These are phyloP conservation scores for Dactylellina parvicollis DNA, from an alignment of 2,329 filamentous ascomycete genomes.

Conservation along the genomic window DNA sequence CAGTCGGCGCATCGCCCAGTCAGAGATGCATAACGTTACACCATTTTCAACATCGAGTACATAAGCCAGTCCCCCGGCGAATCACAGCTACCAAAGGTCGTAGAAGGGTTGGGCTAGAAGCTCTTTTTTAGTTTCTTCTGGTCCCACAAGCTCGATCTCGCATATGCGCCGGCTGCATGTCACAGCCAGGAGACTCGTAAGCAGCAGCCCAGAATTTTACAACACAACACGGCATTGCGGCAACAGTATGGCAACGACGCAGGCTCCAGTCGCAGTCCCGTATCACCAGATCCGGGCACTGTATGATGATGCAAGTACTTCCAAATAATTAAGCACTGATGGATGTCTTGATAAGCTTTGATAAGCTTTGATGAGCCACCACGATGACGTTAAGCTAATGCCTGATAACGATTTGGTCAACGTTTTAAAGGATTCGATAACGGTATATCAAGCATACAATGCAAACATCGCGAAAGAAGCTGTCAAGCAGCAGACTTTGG, in stretches of 20 bases:
- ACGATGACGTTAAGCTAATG: not conserved
- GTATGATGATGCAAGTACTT: conserved; percentile 43
- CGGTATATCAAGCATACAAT: conserved; percentile 72
- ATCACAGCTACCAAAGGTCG: conserved; percentile 9
- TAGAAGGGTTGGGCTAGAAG: no score
- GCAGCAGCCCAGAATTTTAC: not conserved
- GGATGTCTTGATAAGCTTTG: conserved; percentile 6
- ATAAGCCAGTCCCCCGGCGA: conserved; percentile 9
- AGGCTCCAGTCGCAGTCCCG: conserved; percentile 8
- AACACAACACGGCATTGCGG: conserved; percentile 21
- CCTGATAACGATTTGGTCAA: not conserved
- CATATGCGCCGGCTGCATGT: conserved; percentile 9
- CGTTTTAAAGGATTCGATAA: conserved; percentile 64
- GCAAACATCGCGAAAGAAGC: conserved; percentile 67
- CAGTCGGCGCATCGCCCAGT: not conserved
- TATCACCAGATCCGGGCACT: conserved; percentile 48
- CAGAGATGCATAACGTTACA: conserved; percentile 34
- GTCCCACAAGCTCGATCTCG: not conserved
- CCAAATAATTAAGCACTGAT: no score
- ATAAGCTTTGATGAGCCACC: not conserved
- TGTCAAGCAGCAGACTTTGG: conserved; percentile 66
- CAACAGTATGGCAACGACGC: not conserved
- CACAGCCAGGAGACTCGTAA: not conserved
- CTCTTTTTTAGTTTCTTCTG: no score
- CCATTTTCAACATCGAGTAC: not conserved